Percentiles rank a stretch among this genome's conserved stretches.
Evolutionary conservation across 345 rosid genomes (phyloP).

Genomic region (Excoecaria agallocha): DNA sequence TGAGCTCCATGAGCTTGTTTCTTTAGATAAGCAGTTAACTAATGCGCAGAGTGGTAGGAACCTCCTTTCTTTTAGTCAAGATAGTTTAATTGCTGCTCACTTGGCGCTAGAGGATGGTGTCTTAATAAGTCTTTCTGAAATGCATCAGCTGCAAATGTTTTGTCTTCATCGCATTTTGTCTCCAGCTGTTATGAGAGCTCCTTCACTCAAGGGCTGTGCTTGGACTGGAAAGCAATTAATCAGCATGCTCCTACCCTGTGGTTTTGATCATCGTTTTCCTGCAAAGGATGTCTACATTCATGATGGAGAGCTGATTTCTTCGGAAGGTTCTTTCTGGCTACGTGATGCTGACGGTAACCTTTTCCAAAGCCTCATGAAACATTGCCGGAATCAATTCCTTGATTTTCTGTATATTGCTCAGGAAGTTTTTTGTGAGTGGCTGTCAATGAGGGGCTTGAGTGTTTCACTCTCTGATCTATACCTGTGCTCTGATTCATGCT

Average conservation of each 20-base stretch:
- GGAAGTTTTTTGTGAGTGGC: conserved; percentile 85
- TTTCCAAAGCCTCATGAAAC: conserved; percentile 59
- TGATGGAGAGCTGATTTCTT: conserved; percentile 60
- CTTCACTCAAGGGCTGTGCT: conserved; percentile 32
- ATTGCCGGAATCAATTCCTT: conserved; percentile 45
- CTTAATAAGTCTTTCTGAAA: conserved; percentile 42
- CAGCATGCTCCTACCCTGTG: conserved; percentile 72
- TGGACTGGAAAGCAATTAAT: conserved; percentile 92
- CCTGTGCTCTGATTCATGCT: conserved; percentile 46
- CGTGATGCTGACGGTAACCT: conserved; percentile 67
- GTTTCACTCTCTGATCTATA: conserved; percentile 79
- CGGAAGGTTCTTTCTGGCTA: conserved; percentile 73
- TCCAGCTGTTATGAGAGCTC: conserved; percentile 50
- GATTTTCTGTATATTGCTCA: conserved; percentile 65
- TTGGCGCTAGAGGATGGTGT: conserved; percentile 57
- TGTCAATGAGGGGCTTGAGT: conserved; percentile 71
- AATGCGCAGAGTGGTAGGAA: conserved; percentile 78
- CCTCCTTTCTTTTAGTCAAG: conserved; percentile 73
- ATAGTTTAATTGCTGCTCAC: conserved; percentile 74
- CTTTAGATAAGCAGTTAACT: conserved; percentile 68
- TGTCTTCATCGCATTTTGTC: conserved; percentile 40
- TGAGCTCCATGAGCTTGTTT: conserved; percentile 82
- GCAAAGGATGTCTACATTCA: conserved; percentile 42
- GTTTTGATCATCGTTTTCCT: conserved; percentile 52
- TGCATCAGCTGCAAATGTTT: conserved; percentile 87